Conservation (phyloP, 129 eudicot genomes). For the Daucus carota region DH1_v3.0 NC_030384.2:35425501-35426000, state of each 20-base stretch:
- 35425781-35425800: neutral
- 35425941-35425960: too few relatives aligned
- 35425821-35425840: neutral
- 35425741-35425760: neutral
- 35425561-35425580: conserved; percentile 19
- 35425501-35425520: conserved; percentile 22
- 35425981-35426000: neutral
- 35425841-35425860: neutral
- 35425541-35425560: conserved; percentile 23
- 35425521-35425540: conserved; percentile 29
- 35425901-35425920: neutral
- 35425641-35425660: neutral
- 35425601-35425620: conserved; percentile 33
- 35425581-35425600: conserved; percentile 27
- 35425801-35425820: neutral
- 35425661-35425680: neutral
- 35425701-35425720: neutral
- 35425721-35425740: neutral
- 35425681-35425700: neutral
- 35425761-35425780: neutral
- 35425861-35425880: neutral
- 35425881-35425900: neutral
- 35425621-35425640: conserved; percentile 32
- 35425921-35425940: neutral
- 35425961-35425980: neutral